phyloP scores from a whole-genome alignment of 768 basidiomycete genomes.

The Auricularia heimuer region DNA sequence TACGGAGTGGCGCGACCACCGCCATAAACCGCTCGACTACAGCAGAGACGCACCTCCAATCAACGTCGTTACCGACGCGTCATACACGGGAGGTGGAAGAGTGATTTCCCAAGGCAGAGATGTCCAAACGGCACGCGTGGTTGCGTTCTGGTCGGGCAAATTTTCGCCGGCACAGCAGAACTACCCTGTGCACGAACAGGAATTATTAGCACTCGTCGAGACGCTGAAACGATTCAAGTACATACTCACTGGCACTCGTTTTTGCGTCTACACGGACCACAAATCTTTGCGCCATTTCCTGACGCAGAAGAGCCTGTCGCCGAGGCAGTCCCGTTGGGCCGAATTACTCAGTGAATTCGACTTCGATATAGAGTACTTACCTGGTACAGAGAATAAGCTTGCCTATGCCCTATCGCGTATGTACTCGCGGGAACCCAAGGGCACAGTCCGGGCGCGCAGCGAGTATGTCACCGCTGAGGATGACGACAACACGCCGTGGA shows the following conservation, averaged over 20 bases:
- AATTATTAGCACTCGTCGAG: constrained; percentile 29
- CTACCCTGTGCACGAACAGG: constrained; percentile 32
- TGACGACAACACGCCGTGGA: background rate
- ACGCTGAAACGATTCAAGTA: constrained; percentile 7
- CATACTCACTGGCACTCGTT: background rate
- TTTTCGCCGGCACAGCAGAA: constrained; percentile 29
- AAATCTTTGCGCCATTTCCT: constrained; percentile 2
- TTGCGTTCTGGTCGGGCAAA: constrained; percentile 29
- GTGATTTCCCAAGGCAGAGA: constrained; percentile 19
- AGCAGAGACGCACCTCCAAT: constrained; percentile 13
- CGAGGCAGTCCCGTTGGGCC: constrained; percentile 3
- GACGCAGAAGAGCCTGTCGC: constrained; percentile 2
- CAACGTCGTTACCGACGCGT: constrained; percentile 25
- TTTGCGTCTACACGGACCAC: constrained; percentile 5
- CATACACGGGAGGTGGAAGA: constrained; percentile 21
- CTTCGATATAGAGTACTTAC: constrained; percentile 5
- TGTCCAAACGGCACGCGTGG: constrained; percentile 18
- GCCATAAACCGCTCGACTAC: constrained; percentile 10
- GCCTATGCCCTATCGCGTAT: constrained; percentile 7
- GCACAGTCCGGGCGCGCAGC: background rate
- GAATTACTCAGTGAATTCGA: constrained; percentile 7
- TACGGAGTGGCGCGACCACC: background rate
- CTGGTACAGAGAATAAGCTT: background rate
- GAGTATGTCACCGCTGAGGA: constrained; percentile 1
- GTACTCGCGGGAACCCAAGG: constrained; percentile 1